A percentile compares a stretch with the other conserved stretches of the same genome.
phyloP scores from a whole-genome alignment of 1,139 yeast genomes.

The Arxiozyma telluris region DNA sequence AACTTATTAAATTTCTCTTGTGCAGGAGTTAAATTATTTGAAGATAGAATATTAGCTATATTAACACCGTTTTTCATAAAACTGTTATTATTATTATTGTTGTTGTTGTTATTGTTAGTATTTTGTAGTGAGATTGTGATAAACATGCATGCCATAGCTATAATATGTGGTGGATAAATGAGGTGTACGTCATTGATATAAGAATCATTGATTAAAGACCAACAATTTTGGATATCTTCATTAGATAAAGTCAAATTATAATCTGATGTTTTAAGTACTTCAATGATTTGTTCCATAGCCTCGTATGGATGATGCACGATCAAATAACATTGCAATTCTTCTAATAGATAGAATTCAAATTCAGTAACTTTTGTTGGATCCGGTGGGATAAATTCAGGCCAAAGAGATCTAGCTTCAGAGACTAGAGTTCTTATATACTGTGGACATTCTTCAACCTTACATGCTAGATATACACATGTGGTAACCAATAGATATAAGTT shows the following conservation, averaged over 20 bases:
- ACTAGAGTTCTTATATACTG: slow-evolving; percentile 81
- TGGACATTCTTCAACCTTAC: slow-evolving; percentile 93
- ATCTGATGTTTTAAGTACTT: slow-evolving; percentile 35
- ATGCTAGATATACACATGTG: slow-evolving; percentile 79
- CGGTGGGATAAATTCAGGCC: slow-evolving; percentile 94
- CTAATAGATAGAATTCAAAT: slow-evolving; percentile 86
- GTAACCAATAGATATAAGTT: slow-evolving; percentile 75
- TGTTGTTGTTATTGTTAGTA: neutral
- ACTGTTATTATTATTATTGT: neutral
- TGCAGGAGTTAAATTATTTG: slow-evolving; percentile 3
- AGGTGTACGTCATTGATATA: slow-evolving; percentile 80
- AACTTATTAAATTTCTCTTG: slow-evolving; percentile 45
- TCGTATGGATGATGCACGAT: slow-evolving; percentile 85
- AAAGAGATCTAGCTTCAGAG: slow-evolving; percentile 74
- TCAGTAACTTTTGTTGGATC: slow-evolving; percentile 93
- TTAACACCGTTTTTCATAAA: neutral
- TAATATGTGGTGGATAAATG: slow-evolving; percentile 81
- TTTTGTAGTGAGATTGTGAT: slow-evolving; percentile 9
- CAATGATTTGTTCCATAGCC: slow-evolving; percentile 53
- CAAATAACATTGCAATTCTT: slow-evolving; percentile 74
- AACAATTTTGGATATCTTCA: slow-evolving; percentile 73
- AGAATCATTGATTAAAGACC: slow-evolving; percentile 87
- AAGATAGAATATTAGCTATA: neutral
- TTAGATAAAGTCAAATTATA: slow-evolving; percentile 29
- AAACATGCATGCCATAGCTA: slow-evolving; percentile 67